Conservation (phyloP, 208 protist species). For the Acanthamoeba triangularis region DNA sequence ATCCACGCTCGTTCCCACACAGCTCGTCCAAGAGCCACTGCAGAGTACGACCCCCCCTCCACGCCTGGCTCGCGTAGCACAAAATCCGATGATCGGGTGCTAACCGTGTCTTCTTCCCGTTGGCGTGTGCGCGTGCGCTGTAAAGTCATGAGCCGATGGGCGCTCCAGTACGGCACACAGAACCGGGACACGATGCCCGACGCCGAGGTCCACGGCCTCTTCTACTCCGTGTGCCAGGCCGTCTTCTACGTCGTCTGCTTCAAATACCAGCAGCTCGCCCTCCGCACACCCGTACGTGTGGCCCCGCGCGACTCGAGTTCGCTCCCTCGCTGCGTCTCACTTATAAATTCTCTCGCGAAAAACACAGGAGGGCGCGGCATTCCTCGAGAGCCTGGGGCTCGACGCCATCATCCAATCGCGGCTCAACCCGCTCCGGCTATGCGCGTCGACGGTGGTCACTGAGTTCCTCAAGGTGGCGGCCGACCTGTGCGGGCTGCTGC, state of each 20-base stretch:
- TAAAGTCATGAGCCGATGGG: conserved; percentile 6
- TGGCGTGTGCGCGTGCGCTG: neutral
- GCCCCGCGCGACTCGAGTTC: neutral
- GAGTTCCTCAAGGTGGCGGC: conserved; percentile 66
- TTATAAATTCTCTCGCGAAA: neutral
- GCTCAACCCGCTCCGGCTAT: conserved; percentile 83
- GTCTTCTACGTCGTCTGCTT: conserved; percentile 87
- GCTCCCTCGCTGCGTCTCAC: neutral
- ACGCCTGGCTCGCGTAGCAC: neutral
- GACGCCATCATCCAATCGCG: conserved; percentile 7
- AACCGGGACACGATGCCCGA: conserved; percentile 71
- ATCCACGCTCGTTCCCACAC: conserved; percentile 54
- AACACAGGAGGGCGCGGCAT: conserved; percentile 25
- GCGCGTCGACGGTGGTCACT: conserved; percentile 48
- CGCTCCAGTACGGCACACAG: conserved; percentile 70
- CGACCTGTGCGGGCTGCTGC: conserved; percentile 35
- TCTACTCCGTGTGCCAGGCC: conserved; percentile 83
- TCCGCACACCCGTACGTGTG: neutral
- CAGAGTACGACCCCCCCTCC: neutral
- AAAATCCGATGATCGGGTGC: neutral
- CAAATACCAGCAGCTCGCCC: conserved; percentile 63
- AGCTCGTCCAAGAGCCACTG: conserved; percentile 39
- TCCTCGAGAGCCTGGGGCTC: neutral
- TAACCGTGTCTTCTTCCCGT: neutral
- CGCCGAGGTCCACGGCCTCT: conserved; percentile 81